These are phyloP conservation scores for Podospora anserina DNA, from an alignment of 495 filamentous ascomycete species.

Conservation along the genomic window DNA sequence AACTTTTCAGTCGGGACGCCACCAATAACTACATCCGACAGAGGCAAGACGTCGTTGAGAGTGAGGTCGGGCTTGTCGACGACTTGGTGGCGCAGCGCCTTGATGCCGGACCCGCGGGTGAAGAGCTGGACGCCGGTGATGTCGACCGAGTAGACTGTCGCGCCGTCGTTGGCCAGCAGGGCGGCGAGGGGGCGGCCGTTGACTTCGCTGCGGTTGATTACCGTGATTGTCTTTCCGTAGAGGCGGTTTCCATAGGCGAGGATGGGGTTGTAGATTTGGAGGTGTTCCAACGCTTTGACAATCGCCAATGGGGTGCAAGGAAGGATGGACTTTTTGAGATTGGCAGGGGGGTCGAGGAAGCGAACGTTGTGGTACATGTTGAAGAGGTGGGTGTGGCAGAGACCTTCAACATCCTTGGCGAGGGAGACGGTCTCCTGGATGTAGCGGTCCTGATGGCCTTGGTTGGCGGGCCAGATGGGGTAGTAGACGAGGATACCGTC, in stretches of 20 bases:
- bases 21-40: conserved; percentile 90
- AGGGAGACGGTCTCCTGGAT: conserved; percentile 91
- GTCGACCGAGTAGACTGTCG: conserved; percentile 91
- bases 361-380: conserved; percentile 99
- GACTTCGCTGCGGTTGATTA: conserved; percentile 93
- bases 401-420: conserved; percentile 90
- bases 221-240: conserved; percentile 85
- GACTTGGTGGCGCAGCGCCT: conserved; percentile 78
- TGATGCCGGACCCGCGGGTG: conserved; percentile 78
- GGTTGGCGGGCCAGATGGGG: conserved; percentile 77
- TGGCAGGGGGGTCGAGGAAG: conserved; percentile 74
- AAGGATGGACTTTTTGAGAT: conserved; percentile 82
- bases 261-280: conserved; percentile 95
- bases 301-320: conserved; percentile 94
- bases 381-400: conserved; percentile 90
- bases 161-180: conserved; percentile 91
- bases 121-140: conserved; percentile 89
- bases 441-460: conserved; percentile 75
- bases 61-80: conserved; percentile 70
- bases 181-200: conserved; percentile 93
- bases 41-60: conserved; percentile 73
- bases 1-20: conserved; percentile 84
- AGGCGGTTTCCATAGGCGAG: conserved; percentile 90
- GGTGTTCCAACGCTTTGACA: conserved; percentile 92
- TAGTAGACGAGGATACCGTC: conserved; percentile 99